A percentile compares a stretch with the other conserved stretches of the same genome.
Evolutionary conservation across 495 filamentous ascomycete genomes (phyloP).

Genomic region (Neurospora sp.): DNA sequence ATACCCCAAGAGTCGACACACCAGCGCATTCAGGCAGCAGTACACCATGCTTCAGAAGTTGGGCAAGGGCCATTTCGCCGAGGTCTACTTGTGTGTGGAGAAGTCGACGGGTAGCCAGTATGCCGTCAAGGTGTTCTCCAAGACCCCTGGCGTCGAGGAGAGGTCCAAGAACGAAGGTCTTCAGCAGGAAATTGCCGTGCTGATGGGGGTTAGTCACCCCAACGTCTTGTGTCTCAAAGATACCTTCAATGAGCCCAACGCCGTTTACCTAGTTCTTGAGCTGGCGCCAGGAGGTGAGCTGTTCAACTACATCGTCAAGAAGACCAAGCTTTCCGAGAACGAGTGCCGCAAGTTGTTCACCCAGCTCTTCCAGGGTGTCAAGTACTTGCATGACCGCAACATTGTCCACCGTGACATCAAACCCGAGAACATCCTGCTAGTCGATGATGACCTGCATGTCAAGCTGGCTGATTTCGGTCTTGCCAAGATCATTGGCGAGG

Average conservation of each 20-base stretch:
- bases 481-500: slow-evolving; percentile 97
- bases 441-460: slow-evolving; percentile 71
- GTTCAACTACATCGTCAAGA: slow-evolving; percentile 87
- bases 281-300: slow-evolving; percentile 87
- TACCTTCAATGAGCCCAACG: slow-evolving; percentile 84
- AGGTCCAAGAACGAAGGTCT: slow-evolving; percentile 72
- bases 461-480: slow-evolving; percentile 97
- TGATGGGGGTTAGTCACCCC: slow-evolving; percentile 95
- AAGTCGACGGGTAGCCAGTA: slow-evolving; percentile 71
- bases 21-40: slow-evolving; percentile 73
- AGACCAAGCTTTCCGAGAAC: slow-evolving; percentile 73
- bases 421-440: slow-evolving; percentile 91
- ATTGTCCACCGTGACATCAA: slow-evolving; percentile 99
- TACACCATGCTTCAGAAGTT: slow-evolving; percentile 78
- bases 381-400: slow-evolving; percentile 93
- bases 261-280: slow-evolving; percentile 87
- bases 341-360: slow-evolving; percentile 80
- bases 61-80: slow-evolving; percentile 94
- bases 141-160: slow-evolving; percentile 66
- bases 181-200: slow-evolving; percentile 89
- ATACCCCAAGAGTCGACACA: slow-evolving; percentile 67
- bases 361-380: slow-evolving; percentile 87
- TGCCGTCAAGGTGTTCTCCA: slow-evolving; percentile 92
- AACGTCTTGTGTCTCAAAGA: slow-evolving; percentile 91
- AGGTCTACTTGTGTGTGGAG: slow-evolving; percentile 85